Conservation (phyloP, 116 monocot genomes). For the Cymodocea nodosa region DNA sequence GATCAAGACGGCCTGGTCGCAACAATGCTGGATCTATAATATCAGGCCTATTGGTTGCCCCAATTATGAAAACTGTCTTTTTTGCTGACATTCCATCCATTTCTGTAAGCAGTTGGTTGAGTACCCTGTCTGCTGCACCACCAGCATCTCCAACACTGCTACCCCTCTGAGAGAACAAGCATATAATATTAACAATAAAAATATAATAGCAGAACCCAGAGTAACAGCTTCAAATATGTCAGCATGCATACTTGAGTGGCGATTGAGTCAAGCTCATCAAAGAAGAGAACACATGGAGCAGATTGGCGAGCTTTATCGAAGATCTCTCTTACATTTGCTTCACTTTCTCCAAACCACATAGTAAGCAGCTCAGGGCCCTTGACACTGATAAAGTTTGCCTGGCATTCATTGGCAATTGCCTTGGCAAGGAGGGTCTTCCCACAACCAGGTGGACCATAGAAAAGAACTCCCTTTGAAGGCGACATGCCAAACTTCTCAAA, state of each 20-base stretch:
- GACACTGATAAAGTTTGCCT: slow-evolving; percentile 75
- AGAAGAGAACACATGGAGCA: slow-evolving; percentile 73
- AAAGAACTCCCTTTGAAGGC: slow-evolving; percentile 66
- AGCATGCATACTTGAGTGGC: slow-evolving; percentile 45
- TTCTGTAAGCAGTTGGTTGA: slow-evolving; percentile 65
- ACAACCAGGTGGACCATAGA: slow-evolving; percentile 78
- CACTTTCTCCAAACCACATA: slow-evolving; percentile 91
- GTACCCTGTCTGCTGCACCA: slow-evolving; percentile 59
- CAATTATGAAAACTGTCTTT: slow-evolving; percentile 80
- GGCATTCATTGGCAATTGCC: slow-evolving; percentile 84
- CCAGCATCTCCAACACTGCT: slow-evolving; percentile 56
- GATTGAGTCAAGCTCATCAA: slow-evolving; percentile 76
- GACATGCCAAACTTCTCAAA: slow-evolving; percentile 90
- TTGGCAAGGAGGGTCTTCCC: slow-evolving; percentile 77
- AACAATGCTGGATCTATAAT: slow-evolving; percentile 74
- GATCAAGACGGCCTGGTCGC: slow-evolving; percentile 63
- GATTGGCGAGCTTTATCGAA: slow-evolving; percentile 70
- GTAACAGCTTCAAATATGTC: neutral
- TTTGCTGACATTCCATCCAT: slow-evolving; percentile 75
- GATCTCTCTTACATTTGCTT: slow-evolving; percentile 70
- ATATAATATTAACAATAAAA: neutral
- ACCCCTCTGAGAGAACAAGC: slow-evolving; percentile 34
- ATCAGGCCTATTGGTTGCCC: slow-evolving; percentile 74
- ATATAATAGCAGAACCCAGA: neutral
- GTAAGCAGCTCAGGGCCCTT: slow-evolving; percentile 78